Percentiles rank a stretch among this genome's conserved stretches.
These are phyloP conservation scores for Fusarium oligoseptatum DNA, from an alignment of 2,329 filamentous ascomycete genomes.

Conservation along the genomic window DNA sequence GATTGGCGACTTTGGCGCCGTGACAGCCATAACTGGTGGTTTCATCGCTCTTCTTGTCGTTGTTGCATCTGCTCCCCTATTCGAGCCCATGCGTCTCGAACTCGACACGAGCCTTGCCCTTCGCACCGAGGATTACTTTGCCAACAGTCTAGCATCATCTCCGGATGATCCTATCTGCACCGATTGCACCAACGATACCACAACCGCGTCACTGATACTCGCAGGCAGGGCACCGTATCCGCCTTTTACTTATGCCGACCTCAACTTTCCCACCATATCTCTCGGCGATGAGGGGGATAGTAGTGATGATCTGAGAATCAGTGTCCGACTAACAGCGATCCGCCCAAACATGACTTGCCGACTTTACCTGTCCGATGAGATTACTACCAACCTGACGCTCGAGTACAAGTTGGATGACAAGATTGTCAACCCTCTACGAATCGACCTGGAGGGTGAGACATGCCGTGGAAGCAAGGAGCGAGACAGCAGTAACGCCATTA, in stretches of 20 bases:
- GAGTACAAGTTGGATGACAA: slow-evolving; percentile 29
- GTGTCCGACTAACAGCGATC: slow-evolving; percentile 48
- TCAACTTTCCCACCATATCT: slow-evolving; percentile 45
- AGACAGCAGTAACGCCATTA: slow-evolving; percentile 32
- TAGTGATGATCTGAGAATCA: slow-evolving; percentile 32
- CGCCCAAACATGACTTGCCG: slow-evolving; percentile 49
- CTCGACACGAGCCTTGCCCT: slow-evolving; percentile 42
- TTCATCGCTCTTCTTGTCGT: slow-evolving; percentile 49
- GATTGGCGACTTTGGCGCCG: slow-evolving; percentile 46
- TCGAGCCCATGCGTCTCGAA: slow-evolving; percentile 47
- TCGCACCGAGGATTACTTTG: slow-evolving; percentile 49
- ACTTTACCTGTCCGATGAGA: slow-evolving; percentile 35
- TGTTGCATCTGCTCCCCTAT: slow-evolving; percentile 51
- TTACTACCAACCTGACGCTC: slow-evolving; percentile 44
- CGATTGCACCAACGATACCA: slow-evolving; percentile 47
- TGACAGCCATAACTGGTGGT: slow-evolving; percentile 45
- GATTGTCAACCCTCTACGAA: slow-evolving; percentile 37
- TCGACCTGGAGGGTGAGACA: slow-evolving; percentile 41
- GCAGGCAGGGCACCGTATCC: slow-evolving; percentile 53
- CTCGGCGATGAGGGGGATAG: slow-evolving; percentile 26
- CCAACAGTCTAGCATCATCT: slow-evolving; percentile 44
- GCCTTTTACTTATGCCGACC: slow-evolving; percentile 51
- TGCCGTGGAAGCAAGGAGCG: slow-evolving; percentile 26
- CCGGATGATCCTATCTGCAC: slow-evolving; percentile 39
- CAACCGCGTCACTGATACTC: slow-evolving; percentile 53